Conservation (phyloP, 768 basidiomycete genomes). For the Inosperma sp. region DNA sequence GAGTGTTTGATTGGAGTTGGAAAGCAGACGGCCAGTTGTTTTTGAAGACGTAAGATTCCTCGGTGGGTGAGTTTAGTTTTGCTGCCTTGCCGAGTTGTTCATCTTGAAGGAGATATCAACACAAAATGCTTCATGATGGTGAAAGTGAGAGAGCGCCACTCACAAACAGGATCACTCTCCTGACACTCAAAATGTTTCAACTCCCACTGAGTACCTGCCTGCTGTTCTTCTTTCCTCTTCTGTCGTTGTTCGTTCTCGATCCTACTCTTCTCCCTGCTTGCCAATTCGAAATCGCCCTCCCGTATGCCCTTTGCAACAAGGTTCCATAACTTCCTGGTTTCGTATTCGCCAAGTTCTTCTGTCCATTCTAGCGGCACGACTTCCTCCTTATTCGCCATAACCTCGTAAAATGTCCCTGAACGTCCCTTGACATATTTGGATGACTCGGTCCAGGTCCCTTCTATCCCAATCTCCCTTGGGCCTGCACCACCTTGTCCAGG, state of each 20-base stretch:
- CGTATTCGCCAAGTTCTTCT: constrained; percentile 70
- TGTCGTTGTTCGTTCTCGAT: constrained; percentile 98
- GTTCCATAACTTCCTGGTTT: constrained; percentile 82
- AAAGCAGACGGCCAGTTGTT: constrained; percentile 47
- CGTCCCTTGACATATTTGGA: constrained; percentile 48
- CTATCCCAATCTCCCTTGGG: constrained; percentile 50
- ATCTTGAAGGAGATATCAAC: constrained; percentile 37
- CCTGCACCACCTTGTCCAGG: constrained; percentile 33
- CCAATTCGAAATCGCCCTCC: constrained; percentile 88
- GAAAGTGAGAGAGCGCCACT: constrained; percentile 24
- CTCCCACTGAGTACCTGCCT: constrained; percentile 67
- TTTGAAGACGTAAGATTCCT: constrained; percentile 72
- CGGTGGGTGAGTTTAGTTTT: constrained; percentile 61
- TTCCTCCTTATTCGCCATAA: constrained; percentile 68
- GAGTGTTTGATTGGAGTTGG: not conserved
- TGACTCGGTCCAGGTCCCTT: constrained; percentile 77
- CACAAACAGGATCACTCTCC: constrained; percentile 69
- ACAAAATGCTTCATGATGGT: not conserved
- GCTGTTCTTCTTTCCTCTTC: constrained; percentile 73
- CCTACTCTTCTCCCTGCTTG: constrained; percentile 79
- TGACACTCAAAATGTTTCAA: constrained; percentile 73
- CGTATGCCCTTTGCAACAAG: constrained; percentile 87
- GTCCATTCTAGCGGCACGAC: constrained; percentile 54
- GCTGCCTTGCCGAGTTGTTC: constrained; percentile 59
- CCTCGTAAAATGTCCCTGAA: constrained; percentile 70